Evolutionary conservation across 148 eudicot species (phyloP), one percentile per base, ranked within the genome.

Genomic region (Rhododendron ferrugineum): DNA sequence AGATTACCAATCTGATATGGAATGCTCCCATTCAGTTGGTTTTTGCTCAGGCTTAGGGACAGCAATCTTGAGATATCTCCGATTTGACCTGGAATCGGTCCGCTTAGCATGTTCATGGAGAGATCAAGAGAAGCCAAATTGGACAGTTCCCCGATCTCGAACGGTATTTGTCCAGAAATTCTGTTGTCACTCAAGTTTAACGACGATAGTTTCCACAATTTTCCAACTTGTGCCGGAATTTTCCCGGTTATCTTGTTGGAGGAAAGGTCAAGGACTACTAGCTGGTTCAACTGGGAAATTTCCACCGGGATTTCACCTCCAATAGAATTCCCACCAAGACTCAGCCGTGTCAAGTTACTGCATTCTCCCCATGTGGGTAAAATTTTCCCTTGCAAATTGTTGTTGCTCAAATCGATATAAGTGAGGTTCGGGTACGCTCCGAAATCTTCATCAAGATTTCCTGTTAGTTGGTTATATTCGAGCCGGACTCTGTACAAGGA

Each of bases 21-120:
- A 4, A 86, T 86, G 5, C 36, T 47, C 6, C 90, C 88, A 2
- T 32, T 83, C 10, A 88, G 49, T 1, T 9, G 11, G 74, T 88
- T 88, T 16, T 32, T 81, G 83, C 89, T 86, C 82, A 89, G 22
- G 68, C 86, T 89, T 79, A 89, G 60, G 37, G 66, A 60, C 47
- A 54, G 46, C 22, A 88, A 64, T 37, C 62, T 78, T 0, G 49
- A 23, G 68, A 83, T 52, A 37, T 36, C 64, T 11, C 89, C 87
- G 6, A 85, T 28, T 50, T 88, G 84, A 58, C 47, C 23, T 26
- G 90, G 90, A 47, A 88, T 86, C 6, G 64, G 40, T 0, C 90
- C 90, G 0, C 52, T 62, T 15, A 88, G 14, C 56, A 11, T 72
- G 87, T 90, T 90, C 6, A 44, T 23, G 3, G 90, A 84, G 28